A percentile compares a stretch with the other conserved stretches of the same genome.
Evolutionary conservation across 2,329 filamentous ascomycete species (phyloP).

Genomic region (Davidsoniella virescens): DNA sequence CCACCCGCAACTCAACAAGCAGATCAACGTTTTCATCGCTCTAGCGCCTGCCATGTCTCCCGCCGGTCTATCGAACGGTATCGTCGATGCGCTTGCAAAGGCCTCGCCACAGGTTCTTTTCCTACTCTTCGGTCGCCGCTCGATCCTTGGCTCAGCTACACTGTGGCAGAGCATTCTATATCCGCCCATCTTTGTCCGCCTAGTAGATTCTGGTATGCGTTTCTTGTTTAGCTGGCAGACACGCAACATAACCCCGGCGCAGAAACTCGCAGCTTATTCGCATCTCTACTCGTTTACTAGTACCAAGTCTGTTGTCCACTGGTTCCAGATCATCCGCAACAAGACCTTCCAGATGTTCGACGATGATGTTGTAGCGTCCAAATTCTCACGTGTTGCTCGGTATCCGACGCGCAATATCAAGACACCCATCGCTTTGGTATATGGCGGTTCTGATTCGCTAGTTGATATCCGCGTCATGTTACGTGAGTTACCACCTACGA

Average conservation of each 20-base stretch:
- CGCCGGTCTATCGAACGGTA: conserved; percentile 71
- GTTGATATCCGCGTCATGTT: conserved; percentile 92
- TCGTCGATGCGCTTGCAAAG: conserved; percentile 87
- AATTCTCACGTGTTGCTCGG: conserved; percentile 90
- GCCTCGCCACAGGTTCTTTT: conserved; percentile 85
- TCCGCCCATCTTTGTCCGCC: conserved; percentile 75
- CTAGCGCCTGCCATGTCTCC: conserved; percentile 94
- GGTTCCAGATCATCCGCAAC: conserved; percentile 98
- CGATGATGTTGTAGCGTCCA: conserved; percentile 68
- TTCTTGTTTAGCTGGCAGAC: conserved; percentile 87
- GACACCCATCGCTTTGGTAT: conserved; percentile 83
- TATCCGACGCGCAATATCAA: conserved; percentile 96
- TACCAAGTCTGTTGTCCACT: conserved; percentile 93
- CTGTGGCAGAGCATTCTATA: conserved; percentile 98
- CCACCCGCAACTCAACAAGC: conserved; percentile 78
- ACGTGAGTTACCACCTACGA: conserved; percentile 69
- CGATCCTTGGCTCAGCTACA: conserved; percentile 79
- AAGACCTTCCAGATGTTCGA: conserved; percentile 98
- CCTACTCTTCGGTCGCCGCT: conserved; percentile 78
- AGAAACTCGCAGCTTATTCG: conserved; percentile 90
- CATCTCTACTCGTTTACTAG: conserved; percentile 95
- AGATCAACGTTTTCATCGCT: conserved; percentile 91
- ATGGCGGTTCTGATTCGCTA: conserved; percentile 83
- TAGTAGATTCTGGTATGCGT: conserved; percentile 65
- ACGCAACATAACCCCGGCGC: conserved; percentile 64